Evolutionary conservation across 352 stramenopile species (phyloP), one percentile per base, ranked within the genome.

Genomic region (Pythium sukuiense): DNA sequence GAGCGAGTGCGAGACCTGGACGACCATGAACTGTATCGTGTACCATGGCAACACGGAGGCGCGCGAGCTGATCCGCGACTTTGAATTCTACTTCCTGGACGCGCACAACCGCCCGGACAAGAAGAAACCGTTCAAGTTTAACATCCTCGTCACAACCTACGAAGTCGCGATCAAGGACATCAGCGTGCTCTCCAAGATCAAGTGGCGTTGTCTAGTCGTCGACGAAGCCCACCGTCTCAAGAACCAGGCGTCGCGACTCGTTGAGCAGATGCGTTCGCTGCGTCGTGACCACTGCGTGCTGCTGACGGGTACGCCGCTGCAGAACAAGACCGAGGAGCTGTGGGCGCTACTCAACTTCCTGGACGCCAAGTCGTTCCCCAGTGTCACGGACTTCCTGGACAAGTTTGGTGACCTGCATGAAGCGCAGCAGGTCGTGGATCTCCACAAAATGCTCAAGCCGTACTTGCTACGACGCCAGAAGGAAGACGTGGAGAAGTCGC

Each of bases 291-390:
- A 95, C 59, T 95, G 87, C 43, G 85, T 96, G 29, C 69, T 97
- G 52, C 76, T 97, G 0, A 97, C 89, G 4, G 89, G 89, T 8
- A 97, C 89, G 41, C 89, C 89, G 39, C 59, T 97, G 8, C 88
- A 96, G 61, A 99, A 99, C 84, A 99, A 99, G 72, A 99, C 98
- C 5, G 87, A 98, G 67, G 98, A 99, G 75, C 76, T 99, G n/a
- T 99, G 97, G 97, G 93, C 97, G 3, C 77, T 99, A 32, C 79
- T 99, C 1, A 98, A 99, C 74, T 99, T 99, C 48, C 89, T 99
- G 33, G 96, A 99, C 48, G 78, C 68, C 13, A 82, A 90, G 33
- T 94, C 84, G 16, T 99, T 99, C 76, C 88, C 88, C 8, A 97
- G 95, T 63, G 79, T 95, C 78, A 72, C 89, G 18, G 79, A 95